Conservation (phyloP, 176 grass and related monocot genomes). For the Rhynchospora tenuis region DNA sequence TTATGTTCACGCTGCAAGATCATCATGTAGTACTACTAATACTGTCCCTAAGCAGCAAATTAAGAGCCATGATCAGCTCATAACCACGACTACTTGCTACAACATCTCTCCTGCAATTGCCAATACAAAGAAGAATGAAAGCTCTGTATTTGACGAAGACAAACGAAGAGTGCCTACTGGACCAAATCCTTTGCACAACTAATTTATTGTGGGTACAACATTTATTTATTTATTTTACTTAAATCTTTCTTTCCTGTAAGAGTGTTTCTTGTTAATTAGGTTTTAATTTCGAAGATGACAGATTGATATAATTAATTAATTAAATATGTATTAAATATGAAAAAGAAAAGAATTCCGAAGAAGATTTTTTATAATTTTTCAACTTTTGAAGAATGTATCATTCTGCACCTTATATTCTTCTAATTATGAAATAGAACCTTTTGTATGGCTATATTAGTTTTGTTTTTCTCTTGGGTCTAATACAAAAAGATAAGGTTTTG, state of each 20-base stretch:
- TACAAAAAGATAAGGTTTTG: not conserved
- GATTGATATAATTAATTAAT: no score
- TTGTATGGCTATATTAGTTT: not conserved
- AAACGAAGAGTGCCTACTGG: slow-evolving; percentile 44
- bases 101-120: slow-evolving; percentile 8
- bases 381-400: not conserved
- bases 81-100: not conserved
- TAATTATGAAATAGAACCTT: not conserved
- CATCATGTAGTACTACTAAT: not conserved
- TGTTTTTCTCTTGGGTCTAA: not conserved
- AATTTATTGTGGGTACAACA: not conserved
- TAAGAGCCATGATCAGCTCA: not conserved
- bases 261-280: not conserved
- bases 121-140: slow-evolving; percentile 2
- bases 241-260: not conserved
- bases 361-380: not conserved
- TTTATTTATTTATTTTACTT: not conserved
- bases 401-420: not conserved
- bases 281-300: not conserved
- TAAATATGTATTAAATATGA: no score
- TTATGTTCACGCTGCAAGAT: not conserved
- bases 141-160: slow-evolving; percentile 18
- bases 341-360: not conserved
- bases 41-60: no score
- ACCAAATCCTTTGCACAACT: slow-evolving; percentile 58